Evolutionary conservation across 768 basidiomycete species (phyloP), one percentile per base, ranked within the genome.

Genomic region (Galerina sulciceps): DNA sequence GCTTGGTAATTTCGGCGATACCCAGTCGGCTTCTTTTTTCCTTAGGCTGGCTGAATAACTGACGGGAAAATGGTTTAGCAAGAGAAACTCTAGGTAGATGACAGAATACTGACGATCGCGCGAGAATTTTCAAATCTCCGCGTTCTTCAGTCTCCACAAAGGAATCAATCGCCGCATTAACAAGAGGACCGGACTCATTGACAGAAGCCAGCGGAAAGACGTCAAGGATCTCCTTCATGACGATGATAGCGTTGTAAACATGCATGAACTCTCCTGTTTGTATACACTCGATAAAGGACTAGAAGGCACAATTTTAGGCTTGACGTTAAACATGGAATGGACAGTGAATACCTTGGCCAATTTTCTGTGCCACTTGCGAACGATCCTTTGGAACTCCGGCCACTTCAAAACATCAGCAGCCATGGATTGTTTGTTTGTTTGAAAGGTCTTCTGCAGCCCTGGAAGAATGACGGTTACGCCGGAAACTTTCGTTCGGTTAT

Each of bases 181-280:
- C 79, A 40, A 72, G 74, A 10, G 76, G 67, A 11, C 89, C 91
- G 23, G 79, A 76, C 53, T 80, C 82, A 43, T 75, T 75, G 38
- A 88, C 84, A 10, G 84, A 75, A 15, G 86, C 83, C 10, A 91
- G 69, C 23, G 96, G 96, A 75, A 97, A 97, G 49, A 93, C 89
- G 1, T 92, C 89, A 31, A 95, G 81, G 18, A 98, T 85, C 71
- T 97, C 93, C 68, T 95, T 93, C 62, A 97, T 80, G 26, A 99
- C 88, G 38, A 96, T 85, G 73, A 99, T 91, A n/a, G 93, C 84
- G 69, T 99, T 99, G 73, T 96, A 96, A 53, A 98, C 92, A 66
- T 94, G 94, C 91, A 98, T 96, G 71, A 96, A 99, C 67, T 96
- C 96, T 49, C 85, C 85, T 2, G 94, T 90, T 66, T 88, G 83